Evolutionary conservation across 2,329 filamentous ascomycete genomes (phyloP), one percentile per base, ranked within the genome.

Genomic region (Cladosporium colombiae): DNA sequence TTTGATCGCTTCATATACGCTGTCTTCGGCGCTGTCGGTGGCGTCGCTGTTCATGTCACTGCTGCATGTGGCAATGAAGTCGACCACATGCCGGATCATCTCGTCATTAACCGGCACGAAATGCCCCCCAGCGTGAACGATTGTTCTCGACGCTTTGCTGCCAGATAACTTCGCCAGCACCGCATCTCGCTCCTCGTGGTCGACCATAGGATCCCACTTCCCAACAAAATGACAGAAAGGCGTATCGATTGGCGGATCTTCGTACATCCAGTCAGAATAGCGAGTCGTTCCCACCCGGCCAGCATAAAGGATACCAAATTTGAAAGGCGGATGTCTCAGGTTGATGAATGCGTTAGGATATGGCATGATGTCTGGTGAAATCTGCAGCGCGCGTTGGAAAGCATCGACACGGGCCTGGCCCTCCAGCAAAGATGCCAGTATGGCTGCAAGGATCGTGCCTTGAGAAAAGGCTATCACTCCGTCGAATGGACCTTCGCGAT

Each of bases 51-150:
- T 3, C 52, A 1, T 29, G 27, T 11, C 3, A 3, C 14, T 33
- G 52, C 25, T 31, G n/a, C 27, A 21, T 29, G 33, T 33, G 52
- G 52, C 29, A 23, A 63, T 31, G 35, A 63, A 63, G 7, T 46
- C 50, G 33, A 63, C 37, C 23, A 55, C 61, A 16, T 37, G 61
- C 11, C n/a, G 35, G 40, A 18, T 8, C 33, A 29, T 63, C 16
- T 55, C 61, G 23, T 46, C n/a, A 46, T 63, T 27, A 3, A 37
- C 35, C 10, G 61, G 50, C 25, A 46, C 61, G 29, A 40, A 93
- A 77, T 98, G 94, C 0, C 93, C 93, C 8, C 94, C 94, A 1
- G 93, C 93, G 78, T 96, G 92, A 71, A 90, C 86, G 61, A 90
- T 82, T 62, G 86, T 82, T 70, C 79, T 83, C 88, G 92, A 59